Conservation (phyloP, 768 basidiomycete genomes). For the Russula dissimulans region DNA sequence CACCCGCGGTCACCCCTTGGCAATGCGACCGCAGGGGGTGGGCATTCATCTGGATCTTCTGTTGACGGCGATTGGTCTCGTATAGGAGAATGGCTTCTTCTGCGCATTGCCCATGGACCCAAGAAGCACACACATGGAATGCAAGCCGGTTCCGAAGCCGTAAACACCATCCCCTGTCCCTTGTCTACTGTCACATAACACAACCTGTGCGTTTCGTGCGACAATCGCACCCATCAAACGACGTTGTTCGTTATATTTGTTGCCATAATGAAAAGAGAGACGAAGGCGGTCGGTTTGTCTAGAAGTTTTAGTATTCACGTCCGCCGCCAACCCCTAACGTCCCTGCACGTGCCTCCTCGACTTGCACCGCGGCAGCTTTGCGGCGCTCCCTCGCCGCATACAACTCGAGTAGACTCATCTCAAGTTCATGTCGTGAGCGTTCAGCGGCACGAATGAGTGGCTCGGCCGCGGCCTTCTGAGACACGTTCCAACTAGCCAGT, state of each 20-base stretch:
- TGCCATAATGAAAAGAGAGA: neutral
- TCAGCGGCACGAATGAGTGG: constrained; percentile 10
- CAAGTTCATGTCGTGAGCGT: constrained; percentile 51
- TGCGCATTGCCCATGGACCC: constrained; percentile 59
- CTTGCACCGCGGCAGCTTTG: constrained; percentile 45
- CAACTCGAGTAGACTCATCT: constrained; percentile 50
- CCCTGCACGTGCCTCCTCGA: constrained; percentile 56
- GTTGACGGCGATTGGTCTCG: neutral
- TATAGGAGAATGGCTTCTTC: constrained; percentile 41
- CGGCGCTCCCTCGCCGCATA: constrained; percentile 49
- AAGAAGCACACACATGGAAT: constrained; percentile 55
- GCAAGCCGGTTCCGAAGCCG: constrained; percentile 48
- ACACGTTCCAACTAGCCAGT: constrained; percentile 10
- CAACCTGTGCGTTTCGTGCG: neutral
- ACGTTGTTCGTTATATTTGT: neutral
- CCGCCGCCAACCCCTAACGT: constrained; percentile 34
- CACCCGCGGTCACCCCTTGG: neutral
- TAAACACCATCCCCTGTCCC: neutral
- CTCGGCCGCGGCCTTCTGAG: constrained; percentile 8
- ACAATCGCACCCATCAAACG: neutral
- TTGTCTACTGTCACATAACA: neutral
- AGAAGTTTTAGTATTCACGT: neutral
- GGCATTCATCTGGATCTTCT: no score
- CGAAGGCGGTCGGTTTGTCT: neutral
- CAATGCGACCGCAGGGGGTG: neutral